Base-by-base conservation (phyloP, 2,329 filamentous ascomycete species). In the Colletotrichum orchidophilum region DNA sequence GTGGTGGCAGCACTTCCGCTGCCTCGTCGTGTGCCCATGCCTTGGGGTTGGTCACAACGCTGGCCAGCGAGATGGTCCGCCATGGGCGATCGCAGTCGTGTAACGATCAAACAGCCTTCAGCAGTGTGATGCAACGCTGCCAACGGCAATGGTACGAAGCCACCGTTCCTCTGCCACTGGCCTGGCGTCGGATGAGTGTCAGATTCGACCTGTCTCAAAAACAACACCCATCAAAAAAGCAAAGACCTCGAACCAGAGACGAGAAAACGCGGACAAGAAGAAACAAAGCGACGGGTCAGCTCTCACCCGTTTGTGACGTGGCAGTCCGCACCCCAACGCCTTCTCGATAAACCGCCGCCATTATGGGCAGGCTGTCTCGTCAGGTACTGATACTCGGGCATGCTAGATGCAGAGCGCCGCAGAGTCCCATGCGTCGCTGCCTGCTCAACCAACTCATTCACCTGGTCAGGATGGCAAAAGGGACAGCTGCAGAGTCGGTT, bases 241-340 rank as follows among this genome's bases (percentile, higher is more conserved):
- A 57, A 54, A 49, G 5, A 49, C n/a, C 35, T 46, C 13, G 26
- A 29, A 68, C 65, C 39, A 42, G 35, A 42, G 33, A 27, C 7
- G 2, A 9, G 42, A 33, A 39, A 26, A 35, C n/a, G n/a, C n/a
- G n/a, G n/a, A n/a, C n/a, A n/a, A n/a, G n/a, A n/a, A n/a, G n/a
- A 49, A 68, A n/a, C n/a, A 26, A 71, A 57, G 50, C 68, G 64
- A 71, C 58, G 64, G 68, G 58, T 71, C 68, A 68, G 63, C 62
- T 71, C 68, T 71, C 68, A 71, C 58, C 64, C 35, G 15, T 52
- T 58, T n/a, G 64, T 71, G 68, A 71, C 68, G 68, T 71, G 64
- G 68, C 68, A 68, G 52, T 46, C 39, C 39, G 33, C 65, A 58
- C 39, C 64, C 67, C 58, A 62, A 57, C 63, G 64, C 46, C 60